phyloP scores from a whole-genome alignment of 1,284 basidiomycete genomes.

The Puccinia coronata region DNA sequence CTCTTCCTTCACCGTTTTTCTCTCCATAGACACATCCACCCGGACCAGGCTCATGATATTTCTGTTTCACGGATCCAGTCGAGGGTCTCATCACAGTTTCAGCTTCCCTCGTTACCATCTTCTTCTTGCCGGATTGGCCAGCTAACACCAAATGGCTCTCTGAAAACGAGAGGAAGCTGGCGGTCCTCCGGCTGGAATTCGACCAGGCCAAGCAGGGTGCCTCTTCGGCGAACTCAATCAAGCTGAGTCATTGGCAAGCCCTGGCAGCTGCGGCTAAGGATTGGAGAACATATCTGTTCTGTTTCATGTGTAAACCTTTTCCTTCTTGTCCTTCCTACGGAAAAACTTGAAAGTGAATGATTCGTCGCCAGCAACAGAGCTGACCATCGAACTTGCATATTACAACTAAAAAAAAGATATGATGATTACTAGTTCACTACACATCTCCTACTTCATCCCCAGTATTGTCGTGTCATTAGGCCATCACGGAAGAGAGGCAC shows the following conservation, averaged over 20 bases:
- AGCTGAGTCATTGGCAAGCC: constrained; percentile 55
- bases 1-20: background rate
- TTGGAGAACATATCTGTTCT: constrained; percentile 57
- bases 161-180: constrained; percentile 60
- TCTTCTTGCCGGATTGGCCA: constrained; percentile 59
- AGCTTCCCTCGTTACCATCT: constrained; percentile 52
- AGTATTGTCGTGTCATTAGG: constrained; percentile 59
- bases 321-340: background rate
- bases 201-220: constrained; percentile 57
- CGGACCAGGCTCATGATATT: too few relatives aligned
- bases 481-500: constrained; percentile 59
- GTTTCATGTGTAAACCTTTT: constrained; percentile 57
- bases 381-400: background rate
- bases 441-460: constrained; percentile 63
- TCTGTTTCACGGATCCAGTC: too few relatives aligned
- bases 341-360: too few relatives aligned
- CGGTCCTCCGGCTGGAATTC: constrained; percentile 60
- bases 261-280: constrained; percentile 57
- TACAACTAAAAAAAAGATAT: background rate
- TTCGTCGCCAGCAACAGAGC: too few relatives aligned
- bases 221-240: constrained; percentile 51
- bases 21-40: background rate
- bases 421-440: constrained; percentile 58
- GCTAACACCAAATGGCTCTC: constrained; percentile 61
- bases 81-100: constrained; percentile 37